Evolutionary conservation across 495 filamentous ascomycete genomes (phyloP), one percentile per base, ranked within the genome.

Genomic region (Elaphomyces granulatus): DNA sequence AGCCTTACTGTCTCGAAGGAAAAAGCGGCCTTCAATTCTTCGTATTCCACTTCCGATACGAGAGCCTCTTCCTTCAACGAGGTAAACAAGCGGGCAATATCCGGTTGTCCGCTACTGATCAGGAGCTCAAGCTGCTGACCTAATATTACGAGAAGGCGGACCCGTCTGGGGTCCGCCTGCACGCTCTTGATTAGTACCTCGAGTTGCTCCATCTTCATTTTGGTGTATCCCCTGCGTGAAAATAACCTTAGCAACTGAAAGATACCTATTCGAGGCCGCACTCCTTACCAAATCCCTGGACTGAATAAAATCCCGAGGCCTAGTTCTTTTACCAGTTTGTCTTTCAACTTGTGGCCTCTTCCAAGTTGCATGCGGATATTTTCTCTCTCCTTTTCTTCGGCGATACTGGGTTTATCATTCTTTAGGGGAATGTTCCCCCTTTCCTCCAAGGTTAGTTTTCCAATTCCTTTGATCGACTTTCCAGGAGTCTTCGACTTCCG

Each of bases 1-100:
- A 36, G 20, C n/a, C 15, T 23, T 23, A 21, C 36, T 14, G 12
- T 28, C 23, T 28, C 23, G 6, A 28, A 12, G 6, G 23, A 6
- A 6, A 28, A 28, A 28, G 6, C 14, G 8, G 14, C 26, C 15
- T 21, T 38, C 12, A 28, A 12, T 28, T 28, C 36, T 7, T 17
- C 8, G 20, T 19, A 18, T 23, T 38, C 36, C 4, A 10, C 17
- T 4, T 38, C 36, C 36, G 15, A 38, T 14, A 38, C 20, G 4
- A 38, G 36, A 7, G 26, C n/a, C 14, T 38, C 36, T 19, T 19
- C 20, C 36, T 8, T 38, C 17, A 38, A 21, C 17, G 36, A 38
- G 8, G 15, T 14, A 17, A 19, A 14, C n/a, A 38, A 38, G 15
- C 4, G 20, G 15, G 26, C 15, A 8, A 38, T 7, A 14, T 19